Evolutionary conservation across 2,329 filamentous ascomycete species (phyloP).

Genomic region (Penicillium sp.): DNA sequence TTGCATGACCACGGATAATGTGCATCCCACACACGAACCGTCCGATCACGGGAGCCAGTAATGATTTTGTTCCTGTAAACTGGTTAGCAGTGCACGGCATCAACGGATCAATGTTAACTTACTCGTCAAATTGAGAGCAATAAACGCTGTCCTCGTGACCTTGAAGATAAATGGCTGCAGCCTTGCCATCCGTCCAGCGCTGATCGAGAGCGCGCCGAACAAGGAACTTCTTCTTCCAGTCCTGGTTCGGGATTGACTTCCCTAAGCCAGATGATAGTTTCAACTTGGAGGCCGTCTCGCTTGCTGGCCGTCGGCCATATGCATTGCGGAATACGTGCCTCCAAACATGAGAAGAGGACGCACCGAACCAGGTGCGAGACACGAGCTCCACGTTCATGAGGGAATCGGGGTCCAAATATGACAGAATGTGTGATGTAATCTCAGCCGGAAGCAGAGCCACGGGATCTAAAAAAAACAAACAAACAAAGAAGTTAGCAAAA

Average conservation of each 20-base stretch:
- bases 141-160: slow-evolving; percentile 96
- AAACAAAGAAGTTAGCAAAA: slow-evolving; percentile 9
- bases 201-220: slow-evolving; percentile 71
- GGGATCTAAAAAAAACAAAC: slow-evolving; percentile 46
- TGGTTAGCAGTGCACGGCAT: slow-evolving; percentile 33
- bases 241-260: slow-evolving; percentile 57
- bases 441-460: slow-evolving; percentile 57
- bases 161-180: slow-evolving; percentile 81
- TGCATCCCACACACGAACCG: slow-evolving; percentile 94
- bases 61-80: slow-evolving; percentile 80
- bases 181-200: slow-evolving; percentile 76
- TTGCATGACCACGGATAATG: slow-evolving; percentile 75
- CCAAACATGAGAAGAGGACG: slow-evolving; percentile 60
- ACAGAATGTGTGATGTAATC: slow-evolving; percentile 58
- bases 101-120: slow-evolving; percentile 37
- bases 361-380: slow-evolving; percentile 57
- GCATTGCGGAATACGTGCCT: slow-evolving; percentile 58
- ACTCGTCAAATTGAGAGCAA: slow-evolving; percentile 97
- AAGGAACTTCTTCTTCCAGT: slow-evolving; percentile 85
- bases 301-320: slow-evolving; percentile 48
- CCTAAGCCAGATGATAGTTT: slow-evolving; percentile 56
- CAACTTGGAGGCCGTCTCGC: slow-evolving; percentile 36
- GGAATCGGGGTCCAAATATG: slow-evolving; percentile 58
- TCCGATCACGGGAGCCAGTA: slow-evolving; percentile 91
- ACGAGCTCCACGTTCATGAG: slow-evolving; percentile 57